Evolutionary conservation across 1,284 basidiomycete species (phyloP).

Genomic region (Ustilago xerochloae): DNA sequence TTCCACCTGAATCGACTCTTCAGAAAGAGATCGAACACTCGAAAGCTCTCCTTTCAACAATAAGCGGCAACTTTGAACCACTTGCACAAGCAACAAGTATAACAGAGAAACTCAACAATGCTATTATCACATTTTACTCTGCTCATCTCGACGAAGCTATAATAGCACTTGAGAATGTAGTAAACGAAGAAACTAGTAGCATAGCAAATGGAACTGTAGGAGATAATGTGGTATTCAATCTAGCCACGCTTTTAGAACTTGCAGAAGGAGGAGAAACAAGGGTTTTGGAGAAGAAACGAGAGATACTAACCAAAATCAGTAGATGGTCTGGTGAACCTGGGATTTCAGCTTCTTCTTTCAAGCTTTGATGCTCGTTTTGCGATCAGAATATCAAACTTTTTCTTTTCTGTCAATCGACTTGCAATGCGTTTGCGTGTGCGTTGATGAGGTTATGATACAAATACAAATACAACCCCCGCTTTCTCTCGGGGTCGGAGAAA

Average conservation of each 20-base stretch:
- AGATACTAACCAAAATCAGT: conserved; percentile 24
- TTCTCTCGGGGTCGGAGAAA: not conserved
- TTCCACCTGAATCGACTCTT: not conserved
- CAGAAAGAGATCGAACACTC: not conserved
- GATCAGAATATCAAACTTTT: not conserved
- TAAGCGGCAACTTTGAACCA: conserved; percentile 9
- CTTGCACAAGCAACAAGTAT: not conserved
- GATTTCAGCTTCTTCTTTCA: conserved; percentile 16
- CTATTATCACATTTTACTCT: conserved; percentile 26
- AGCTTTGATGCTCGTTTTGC: conserved; percentile 16
- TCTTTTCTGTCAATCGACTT: not conserved
- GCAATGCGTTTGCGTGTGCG: not conserved
- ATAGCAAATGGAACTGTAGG: not conserved
- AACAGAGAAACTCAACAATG: conserved; percentile 3
- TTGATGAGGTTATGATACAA: conserved; percentile 6
- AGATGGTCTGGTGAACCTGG: conserved; percentile 48
- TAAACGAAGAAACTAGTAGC: conserved; percentile 3
- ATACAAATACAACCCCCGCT: conserved; percentile 10
- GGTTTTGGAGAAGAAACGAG: conserved; percentile 30
- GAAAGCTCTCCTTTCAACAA: not conserved
- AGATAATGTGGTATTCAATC: conserved; percentile 54
- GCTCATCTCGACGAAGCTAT: conserved; percentile 31
- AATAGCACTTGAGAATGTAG: conserved; percentile 14
- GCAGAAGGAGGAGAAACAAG: conserved; percentile 9
- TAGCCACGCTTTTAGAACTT: conserved; percentile 55